Evolutionary conservation across 768 basidiomycete species (phyloP), one percentile per base, ranked within the genome.

Genomic region (Boletus coccyginus): DNA sequence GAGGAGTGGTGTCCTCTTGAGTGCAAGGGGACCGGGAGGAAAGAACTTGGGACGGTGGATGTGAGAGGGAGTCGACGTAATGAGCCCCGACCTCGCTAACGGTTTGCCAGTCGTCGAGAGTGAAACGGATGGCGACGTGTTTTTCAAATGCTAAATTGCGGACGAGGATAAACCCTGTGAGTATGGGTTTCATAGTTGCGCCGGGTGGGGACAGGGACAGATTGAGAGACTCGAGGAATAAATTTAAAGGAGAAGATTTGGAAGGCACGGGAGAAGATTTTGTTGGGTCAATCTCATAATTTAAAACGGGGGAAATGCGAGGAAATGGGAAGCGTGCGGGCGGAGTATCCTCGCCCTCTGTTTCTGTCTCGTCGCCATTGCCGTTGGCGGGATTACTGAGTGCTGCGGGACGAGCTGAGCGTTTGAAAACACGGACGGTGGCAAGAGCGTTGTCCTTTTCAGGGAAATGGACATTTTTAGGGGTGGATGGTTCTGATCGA

Each of bases 31-130:
- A n/a, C 12, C 35, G 57, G 51, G 42, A 29, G 9, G 19, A 10
- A 10, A 10, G 57, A 67, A 74, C 60, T 62, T 44, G 61, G 55
- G 62, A 56, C 0, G 75, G 81, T 70, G 73, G 8, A 29, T 71
- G 44, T 5, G 75, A 58, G 29, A 86, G 65, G 17, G 78, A 78
- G n/a, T 70, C 70, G 38, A 73, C 64, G 57, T 86, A 72, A 45
- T 65, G 71, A n/a, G 79, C 87, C 42, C 71, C 58, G 33, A 97
- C 93, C 69, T 98, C 96, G 42, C 85, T 87, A 1, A 91, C 90
- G 4, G 95, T 98, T 59, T 88, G 84, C 96, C 96, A 98, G 46
- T 89, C 85, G 70, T 98, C 96, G 46, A 96, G 77, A 2, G 96
- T 98, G 70, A 95, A 98, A 1, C 95, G 78, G 1, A 97, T 80